phyloP scores from a whole-genome alignment of 805 yeast genomes.

The Wickerhamomyces queroliae region DNA sequence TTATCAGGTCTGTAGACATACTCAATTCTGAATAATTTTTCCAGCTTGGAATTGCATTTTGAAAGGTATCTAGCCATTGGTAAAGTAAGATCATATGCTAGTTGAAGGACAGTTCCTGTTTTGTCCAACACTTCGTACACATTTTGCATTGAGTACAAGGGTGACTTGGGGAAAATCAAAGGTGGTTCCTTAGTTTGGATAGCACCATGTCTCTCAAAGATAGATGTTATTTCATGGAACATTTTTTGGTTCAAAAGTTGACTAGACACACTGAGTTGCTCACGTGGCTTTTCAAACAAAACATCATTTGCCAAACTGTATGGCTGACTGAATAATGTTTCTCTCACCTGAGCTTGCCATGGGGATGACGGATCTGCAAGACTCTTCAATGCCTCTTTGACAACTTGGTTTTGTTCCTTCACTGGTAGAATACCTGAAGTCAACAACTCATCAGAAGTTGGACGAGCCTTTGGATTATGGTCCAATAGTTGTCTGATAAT shows the following conservation, averaged over 20 bases:
- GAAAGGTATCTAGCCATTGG: slow-evolving; percentile 88
- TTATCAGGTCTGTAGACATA: slow-evolving; percentile 72
- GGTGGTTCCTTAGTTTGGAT: slow-evolving; percentile 65
- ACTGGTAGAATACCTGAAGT: slow-evolving; percentile 83
- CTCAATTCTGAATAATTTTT: slow-evolving; percentile 69
- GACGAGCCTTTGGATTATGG: slow-evolving; percentile 75
- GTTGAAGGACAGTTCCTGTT: slow-evolving; percentile 81
- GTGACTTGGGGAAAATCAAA: slow-evolving; percentile 73
- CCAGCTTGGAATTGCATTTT: slow-evolving; percentile 42
- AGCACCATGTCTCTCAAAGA: slow-evolving; percentile 84
- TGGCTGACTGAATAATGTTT: slow-evolving; percentile 79
- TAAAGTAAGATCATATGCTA: slow-evolving; percentile 84
- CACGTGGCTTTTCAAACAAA: slow-evolving; percentile 55
- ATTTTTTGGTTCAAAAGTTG: slow-evolving; percentile 56
- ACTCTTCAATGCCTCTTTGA: slow-evolving; percentile 81
- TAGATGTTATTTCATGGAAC: slow-evolving; percentile 49
- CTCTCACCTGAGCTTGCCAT: slow-evolving; percentile 90
- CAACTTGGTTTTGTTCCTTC: slow-evolving; percentile 83
- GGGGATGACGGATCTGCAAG: slow-evolving; percentile 88
- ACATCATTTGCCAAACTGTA: slow-evolving; percentile 81
- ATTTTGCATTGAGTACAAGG: slow-evolving; percentile 57
- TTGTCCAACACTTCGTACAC: slow-evolving; percentile 79
- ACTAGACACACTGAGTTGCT: slow-evolving; percentile 32
- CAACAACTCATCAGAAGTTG: slow-evolving; percentile 70
- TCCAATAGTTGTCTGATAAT: slow-evolving; percentile 64